A percentile compares a stretch with the other conserved stretches of the same genome.
Evolutionary conservation across 2,329 filamentous ascomycete genomes (phyloP).

Genomic region (Fusarium albosuccineum): DNA sequence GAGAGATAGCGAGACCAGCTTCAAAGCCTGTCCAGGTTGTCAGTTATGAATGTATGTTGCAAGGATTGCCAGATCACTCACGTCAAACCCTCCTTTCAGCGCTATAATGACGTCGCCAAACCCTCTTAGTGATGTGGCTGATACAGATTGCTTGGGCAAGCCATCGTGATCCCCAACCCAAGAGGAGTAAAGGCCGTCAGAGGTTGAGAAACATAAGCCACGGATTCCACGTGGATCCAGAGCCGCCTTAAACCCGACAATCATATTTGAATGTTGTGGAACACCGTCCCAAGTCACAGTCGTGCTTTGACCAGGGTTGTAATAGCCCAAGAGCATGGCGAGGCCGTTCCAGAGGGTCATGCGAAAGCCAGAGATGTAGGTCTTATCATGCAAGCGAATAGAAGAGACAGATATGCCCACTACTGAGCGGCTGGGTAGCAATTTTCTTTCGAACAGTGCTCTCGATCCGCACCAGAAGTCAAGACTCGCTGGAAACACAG

Average conservation of each 20-base stretch:
- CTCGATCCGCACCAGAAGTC: background rate
- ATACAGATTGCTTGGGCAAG: background rate
- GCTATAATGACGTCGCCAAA: accelerated
- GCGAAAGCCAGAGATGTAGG: background rate
- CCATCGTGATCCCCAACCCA: background rate
- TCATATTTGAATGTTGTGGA: background rate
- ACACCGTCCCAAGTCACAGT: background rate
- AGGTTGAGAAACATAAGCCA: background rate
- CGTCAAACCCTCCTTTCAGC: background rate
- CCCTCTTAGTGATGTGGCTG: background rate
- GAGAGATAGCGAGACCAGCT: background rate
- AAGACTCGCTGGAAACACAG: background rate
- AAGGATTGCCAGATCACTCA: background rate
- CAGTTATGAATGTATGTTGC: background rate
- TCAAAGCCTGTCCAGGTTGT: background rate
- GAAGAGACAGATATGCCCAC: background rate
- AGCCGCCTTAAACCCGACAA: background rate
- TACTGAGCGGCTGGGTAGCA: background rate
- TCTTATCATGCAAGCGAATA: background rate
- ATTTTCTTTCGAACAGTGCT: background rate
- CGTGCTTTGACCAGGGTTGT: background rate
- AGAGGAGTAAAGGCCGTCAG: background rate
- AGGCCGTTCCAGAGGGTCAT: background rate
- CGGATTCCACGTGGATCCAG: background rate
- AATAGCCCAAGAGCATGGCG: background rate